phyloP scores from a whole-genome alignment of 2,329 filamentous ascomycete genomes.

The Cladophialophora chaetospira region DNA sequence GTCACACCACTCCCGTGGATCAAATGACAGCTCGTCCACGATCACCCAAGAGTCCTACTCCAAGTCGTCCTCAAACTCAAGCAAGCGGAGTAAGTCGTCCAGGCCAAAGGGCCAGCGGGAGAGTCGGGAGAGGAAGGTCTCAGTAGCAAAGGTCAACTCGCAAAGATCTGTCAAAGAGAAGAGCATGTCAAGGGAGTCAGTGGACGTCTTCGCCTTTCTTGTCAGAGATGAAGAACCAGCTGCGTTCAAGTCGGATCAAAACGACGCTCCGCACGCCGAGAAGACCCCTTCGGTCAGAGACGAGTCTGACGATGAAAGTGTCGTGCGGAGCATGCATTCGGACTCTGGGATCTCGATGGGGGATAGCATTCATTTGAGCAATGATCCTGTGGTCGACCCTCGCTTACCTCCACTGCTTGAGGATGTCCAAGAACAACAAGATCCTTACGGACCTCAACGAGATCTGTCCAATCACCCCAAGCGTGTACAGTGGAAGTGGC shows the following conservation, averaged over 20 bases:
- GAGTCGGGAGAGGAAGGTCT: conserved; percentile 6
- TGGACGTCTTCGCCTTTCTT: conserved; percentile 31
- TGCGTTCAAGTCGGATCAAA: not conserved
- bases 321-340: conserved; percentile 36
- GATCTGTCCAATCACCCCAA: conserved; percentile 3
- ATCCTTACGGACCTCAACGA: conserved; percentile 3
- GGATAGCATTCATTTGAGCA: conserved; percentile 28
- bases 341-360: conserved; percentile 41
- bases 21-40: conserved; percentile 30
- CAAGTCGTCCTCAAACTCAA: conserved; percentile 21
- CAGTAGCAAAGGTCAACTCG: conserved; percentile 2
- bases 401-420: conserved; percentile 22
- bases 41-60: conserved; percentile 33
- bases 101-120: conserved; percentile 14
- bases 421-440: conserved; percentile 14
- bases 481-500: conserved; percentile 22
- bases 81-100: conserved; percentile 19
- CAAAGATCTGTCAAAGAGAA: conserved; percentile 12
- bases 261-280: conserved; percentile 4
- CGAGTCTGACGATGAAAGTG: conserved; percentile 28
- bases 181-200: conserved; percentile 24
- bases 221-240: conserved; percentile 24
- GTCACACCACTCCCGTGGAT: conserved; percentile 30
- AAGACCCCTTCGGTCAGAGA: conserved; percentile 13
- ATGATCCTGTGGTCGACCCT: conserved; percentile 9